Conservation (phyloP, 768 basidiomycete genomes). For the Lactarius trivialis region DNA sequence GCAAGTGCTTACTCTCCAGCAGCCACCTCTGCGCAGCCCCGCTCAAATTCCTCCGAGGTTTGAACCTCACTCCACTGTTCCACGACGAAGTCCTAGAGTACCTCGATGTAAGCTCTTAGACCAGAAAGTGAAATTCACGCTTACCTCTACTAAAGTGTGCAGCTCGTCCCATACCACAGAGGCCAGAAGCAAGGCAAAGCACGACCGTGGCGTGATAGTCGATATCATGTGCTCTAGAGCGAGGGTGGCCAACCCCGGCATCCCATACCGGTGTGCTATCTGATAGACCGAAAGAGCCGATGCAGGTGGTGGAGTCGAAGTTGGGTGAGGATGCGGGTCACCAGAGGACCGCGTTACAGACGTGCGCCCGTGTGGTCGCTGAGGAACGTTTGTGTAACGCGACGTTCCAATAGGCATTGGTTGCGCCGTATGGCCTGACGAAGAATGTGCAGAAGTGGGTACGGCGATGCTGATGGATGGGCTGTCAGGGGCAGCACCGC, state of each 20-base stretch:
- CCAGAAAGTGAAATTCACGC: constrained; percentile 19
- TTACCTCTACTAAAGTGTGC: constrained; percentile 52
- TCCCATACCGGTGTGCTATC: constrained; percentile 66
- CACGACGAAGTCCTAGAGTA: constrained; percentile 59
- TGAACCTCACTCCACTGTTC: constrained; percentile 72
- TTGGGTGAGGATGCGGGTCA: constrained; percentile 72
- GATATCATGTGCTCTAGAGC: constrained; percentile 70
- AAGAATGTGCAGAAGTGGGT: not conserved
- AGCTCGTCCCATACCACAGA: constrained; percentile 61
- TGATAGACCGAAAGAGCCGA: constrained; percentile 73
- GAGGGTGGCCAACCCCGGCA: constrained; percentile 57
- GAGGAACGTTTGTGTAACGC: constrained; percentile 45
- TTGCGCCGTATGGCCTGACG: constrained; percentile 30
- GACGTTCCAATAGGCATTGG: constrained; percentile 37
- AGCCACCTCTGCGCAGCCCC: constrained; percentile 64
- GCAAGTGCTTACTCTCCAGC: constrained; percentile 51
- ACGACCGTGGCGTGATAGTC: constrained; percentile 56
- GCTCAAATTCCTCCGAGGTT: constrained; percentile 55
- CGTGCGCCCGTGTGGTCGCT: constrained; percentile 32
- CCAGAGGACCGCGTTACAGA: constrained; percentile 31
- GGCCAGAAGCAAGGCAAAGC: constrained; percentile 67
- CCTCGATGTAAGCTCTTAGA: constrained; percentile 13
- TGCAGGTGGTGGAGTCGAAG: constrained; percentile 52
- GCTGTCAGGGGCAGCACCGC: constrained; percentile 10
- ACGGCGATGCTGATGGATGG: constrained; percentile 7